These are phyloP conservation scores for Starmerella vaccinii DNA, from an alignment of 805 yeast species.

Conservation along the genomic window DNA sequence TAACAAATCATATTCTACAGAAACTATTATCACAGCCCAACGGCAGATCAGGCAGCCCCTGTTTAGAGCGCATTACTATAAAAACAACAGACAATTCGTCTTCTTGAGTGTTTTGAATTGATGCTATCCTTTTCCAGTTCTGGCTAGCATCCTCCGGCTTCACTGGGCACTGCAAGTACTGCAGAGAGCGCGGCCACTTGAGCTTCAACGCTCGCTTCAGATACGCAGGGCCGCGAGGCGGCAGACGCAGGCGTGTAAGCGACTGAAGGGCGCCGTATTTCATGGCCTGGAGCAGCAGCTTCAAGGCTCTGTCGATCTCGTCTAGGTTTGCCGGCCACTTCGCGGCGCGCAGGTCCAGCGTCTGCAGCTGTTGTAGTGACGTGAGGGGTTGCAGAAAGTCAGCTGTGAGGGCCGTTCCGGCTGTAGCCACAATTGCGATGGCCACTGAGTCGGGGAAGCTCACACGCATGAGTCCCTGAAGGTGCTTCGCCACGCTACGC, in stretches of 20 bases:
- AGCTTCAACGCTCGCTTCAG: constrained; percentile 5
- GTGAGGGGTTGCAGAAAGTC: not conserved
- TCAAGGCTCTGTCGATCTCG: constrained; percentile 9
- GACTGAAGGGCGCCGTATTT: constrained; percentile 8
- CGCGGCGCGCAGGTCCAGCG: constrained; percentile 14
- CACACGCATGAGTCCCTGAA: constrained; percentile 3
- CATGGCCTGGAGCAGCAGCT: constrained; percentile 9
- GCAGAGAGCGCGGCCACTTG: constrained; percentile 13
- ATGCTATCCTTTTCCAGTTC: not conserved
- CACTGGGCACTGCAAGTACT: constrained; percentile 13
- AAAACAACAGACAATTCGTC: not conserved
- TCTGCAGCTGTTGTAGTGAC: not conserved
- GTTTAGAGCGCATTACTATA: not conserved
- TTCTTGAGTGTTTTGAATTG: not conserved
- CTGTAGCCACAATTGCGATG: not conserved
- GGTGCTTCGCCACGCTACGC: not conserved
- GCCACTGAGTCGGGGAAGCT: not conserved
- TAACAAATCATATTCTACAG: not conserved
- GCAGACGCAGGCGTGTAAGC: constrained; percentile 13
- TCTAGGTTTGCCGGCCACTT: constrained; percentile 11
- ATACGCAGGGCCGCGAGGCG: constrained; percentile 13
- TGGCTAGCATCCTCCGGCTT: constrained; percentile 7
- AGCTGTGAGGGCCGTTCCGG: not conserved
- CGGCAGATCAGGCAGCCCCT: not conserved
- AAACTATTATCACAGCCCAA: not conserved